Evolutionary conservation across 176 grass and related monocot genomes (phyloP).

Genomic region (Avena eriantha): DNA sequence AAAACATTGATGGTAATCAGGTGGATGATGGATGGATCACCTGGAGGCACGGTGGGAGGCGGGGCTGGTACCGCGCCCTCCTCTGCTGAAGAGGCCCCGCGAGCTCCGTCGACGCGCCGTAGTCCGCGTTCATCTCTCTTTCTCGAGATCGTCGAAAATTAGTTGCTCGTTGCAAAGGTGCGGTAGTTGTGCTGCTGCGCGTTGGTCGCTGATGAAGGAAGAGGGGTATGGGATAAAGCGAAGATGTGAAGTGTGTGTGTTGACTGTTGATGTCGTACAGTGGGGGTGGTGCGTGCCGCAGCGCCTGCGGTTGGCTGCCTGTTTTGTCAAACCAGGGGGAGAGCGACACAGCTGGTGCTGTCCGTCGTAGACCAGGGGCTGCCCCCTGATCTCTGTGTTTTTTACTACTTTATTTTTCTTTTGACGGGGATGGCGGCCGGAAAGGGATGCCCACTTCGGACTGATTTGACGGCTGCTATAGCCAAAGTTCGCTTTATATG

Average conservation of each 20-base stretch:
- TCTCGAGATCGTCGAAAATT: background rate
- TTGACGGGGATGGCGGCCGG: background rate
- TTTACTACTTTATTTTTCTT: too few species aligned
- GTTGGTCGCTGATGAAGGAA: background rate
- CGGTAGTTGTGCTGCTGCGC: background rate
- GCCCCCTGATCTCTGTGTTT: background rate
- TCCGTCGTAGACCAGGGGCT: background rate
- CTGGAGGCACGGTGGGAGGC: constrained; percentile 52
- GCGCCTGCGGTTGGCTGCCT: background rate
- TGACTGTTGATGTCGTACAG: background rate
- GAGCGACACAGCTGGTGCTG: background rate
- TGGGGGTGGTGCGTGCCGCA: background rate
- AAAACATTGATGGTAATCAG: background rate
- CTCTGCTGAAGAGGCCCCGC: constrained; percentile 55
- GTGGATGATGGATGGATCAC: background rate
- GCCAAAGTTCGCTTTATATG: background rate
- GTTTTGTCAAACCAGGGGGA: background rate
- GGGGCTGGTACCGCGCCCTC: constrained; percentile 50
- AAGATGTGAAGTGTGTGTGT: background rate
- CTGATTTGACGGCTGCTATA: background rate
- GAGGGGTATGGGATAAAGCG: background rate
- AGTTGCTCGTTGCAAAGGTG: background rate
- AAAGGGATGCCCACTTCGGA: background rate
- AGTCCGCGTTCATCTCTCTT: constrained; percentile 55
- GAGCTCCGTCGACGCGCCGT: constrained; percentile 52